A percentile compares a stretch with the other conserved stretches of the same genome.
Conservation (phyloP, 2,329 filamentous ascomycete species). For the Diaporthe aspalathi region DNA sequence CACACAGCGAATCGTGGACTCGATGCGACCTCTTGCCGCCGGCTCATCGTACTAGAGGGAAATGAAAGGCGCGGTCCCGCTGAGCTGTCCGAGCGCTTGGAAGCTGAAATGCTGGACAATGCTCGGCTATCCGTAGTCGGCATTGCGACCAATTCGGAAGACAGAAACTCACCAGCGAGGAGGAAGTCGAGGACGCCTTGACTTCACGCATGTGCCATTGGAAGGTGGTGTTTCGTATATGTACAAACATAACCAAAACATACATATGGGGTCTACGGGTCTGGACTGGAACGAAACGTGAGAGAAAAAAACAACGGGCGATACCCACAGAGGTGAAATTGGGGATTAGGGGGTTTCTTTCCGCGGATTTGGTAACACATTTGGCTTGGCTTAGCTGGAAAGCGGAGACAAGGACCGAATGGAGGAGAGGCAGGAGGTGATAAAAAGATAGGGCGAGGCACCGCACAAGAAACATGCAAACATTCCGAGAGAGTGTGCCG, state of each 20-base stretch:
- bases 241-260: conserved; percentile 30
- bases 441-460: background rate
- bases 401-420: conserved; percentile 3
- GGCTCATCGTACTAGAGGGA: conserved; percentile 14
- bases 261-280: conserved; percentile 23
- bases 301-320: background rate
- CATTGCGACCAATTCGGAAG: background rate
- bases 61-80: background rate
- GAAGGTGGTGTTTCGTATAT: conserved; percentile 10
- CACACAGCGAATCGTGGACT: conserved; percentile 49
- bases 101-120: background rate
- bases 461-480: background rate
- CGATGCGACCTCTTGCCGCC: conserved; percentile 29
- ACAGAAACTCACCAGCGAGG: background rate
- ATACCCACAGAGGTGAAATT: conserved; percentile 16
- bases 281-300: background rate
- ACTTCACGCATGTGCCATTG: background rate
- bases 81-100: background rate
- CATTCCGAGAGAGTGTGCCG: background rate
- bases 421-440: background rate
- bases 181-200: background rate
- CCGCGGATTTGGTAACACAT: conserved; percentile 2
- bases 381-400: conserved; percentile 19
- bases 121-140: background rate
- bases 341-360: background rate